Base-by-base conservation (phyloP, 1,284 basidiomycete genomes). In the Tausonia pullulans region DNA sequence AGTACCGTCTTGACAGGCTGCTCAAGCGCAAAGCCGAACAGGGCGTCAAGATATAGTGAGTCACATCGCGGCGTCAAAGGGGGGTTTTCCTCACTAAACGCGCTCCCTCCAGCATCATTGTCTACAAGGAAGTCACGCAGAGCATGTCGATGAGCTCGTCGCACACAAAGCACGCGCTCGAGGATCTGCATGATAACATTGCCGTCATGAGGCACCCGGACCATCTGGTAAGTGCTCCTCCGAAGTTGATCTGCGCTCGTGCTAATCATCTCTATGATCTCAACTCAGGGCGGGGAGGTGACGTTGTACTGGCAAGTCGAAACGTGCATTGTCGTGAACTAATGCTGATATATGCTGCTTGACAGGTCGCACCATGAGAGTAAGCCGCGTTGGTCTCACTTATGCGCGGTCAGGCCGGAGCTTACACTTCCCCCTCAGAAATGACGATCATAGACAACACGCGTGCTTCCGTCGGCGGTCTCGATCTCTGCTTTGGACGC, bases 401-500 rank as follows among this genome's bases (percentile, higher is more conserved):
- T 6, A 16, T 49, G 9, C 2, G 14, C 27, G 27, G 27, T 27
- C 27, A 27, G 27, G 27, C 2, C 27, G 27, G 27, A 27, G 27
- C 27, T 27, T 27, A 27, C 27, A 40, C 55, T 27, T n/a, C 45
- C 16, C 52, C 27, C 27, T 27, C 27, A 27, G 27, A 27, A 27
- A 27, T 80, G 5, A 78, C 79, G 56, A 69, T 91, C 10, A 87
- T 96, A 9, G 92, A 96, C 49, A 65, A 60, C 45, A 61, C 60
- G 3, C 62, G 44, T 45, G 70, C 69, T 83, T 70, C 67, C 46
- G 83, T 91, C 64, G 89, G 92, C 41, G 91, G 91, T 39, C 81
- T 95, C 16, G 92, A 96, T 73, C 81, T 94, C 16, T 96, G 92
- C 77, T 94, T 92, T 71, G 94, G 94, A 5, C 85, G 94, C 46